Base-by-base conservation (phyloP, 2,329 filamentous ascomycete species). In the Verticillium longisporum region DNA sequence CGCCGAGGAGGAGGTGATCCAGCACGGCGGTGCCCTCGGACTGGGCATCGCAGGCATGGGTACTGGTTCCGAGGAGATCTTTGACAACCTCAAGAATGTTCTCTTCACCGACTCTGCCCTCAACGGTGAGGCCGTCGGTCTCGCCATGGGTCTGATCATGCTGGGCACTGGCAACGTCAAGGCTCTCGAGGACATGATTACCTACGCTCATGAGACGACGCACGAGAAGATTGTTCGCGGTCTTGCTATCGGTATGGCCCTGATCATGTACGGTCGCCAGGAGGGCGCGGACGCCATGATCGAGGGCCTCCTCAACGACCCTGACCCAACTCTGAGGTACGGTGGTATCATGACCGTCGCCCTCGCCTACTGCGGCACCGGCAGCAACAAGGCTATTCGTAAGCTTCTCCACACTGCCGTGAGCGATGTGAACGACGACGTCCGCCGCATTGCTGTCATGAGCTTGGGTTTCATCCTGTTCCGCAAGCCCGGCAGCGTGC, bases 281-380 rank as follows among this genome's bases (percentile, higher is more conserved):
- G 95, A 99, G 75, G 89, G 89, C 65, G 95, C 95, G 13, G 95
- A 99, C 75, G 90, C 95, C 70, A 85, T 98, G 68, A 96, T 99
- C 66, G 94, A 96, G 71, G 92, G 91, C 56, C 87, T 99, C 1
- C 83, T 99, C 38, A 92, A 92, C 65, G 95, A 99, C 68, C 91
- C 95, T 1, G 94, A 99, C 72, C 92, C 95, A 67, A 94, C 92
- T 7, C 82, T 99, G 63, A 88, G 95, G 67, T 99, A 99, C 68
- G 95, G 95, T 73, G 95, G 95, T 80, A 97, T 99, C 74, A 92
- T 99, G 87, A 97, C 95, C n/a, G 91, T 99, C 61, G 95, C 95
- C 58, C 82, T 99, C 72, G 95, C 95, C 18, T 99, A 99, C 79
- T 97, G 94, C 72, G 95, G 95, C 61, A 97, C 91, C 50, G 91